A percentile compares a stretch with the other conserved stretches of the same genome.
Conservation (phyloP, 2,329 filamentous ascomycete genomes). For the Magnaporthales sp. region DNA sequence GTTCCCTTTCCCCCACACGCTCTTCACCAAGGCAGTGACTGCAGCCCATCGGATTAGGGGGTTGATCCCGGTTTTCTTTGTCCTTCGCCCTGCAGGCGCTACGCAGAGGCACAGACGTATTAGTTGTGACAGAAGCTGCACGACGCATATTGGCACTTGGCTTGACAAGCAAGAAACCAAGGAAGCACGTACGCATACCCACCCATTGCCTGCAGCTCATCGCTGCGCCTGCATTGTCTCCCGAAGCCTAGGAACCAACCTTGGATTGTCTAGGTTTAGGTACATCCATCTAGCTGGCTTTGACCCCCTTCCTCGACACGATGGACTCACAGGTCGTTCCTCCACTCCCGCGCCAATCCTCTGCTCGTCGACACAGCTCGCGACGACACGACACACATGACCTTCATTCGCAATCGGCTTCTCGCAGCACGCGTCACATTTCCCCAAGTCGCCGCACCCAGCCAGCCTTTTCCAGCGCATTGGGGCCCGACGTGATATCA, state of each 20-base stretch:
- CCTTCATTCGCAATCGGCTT: neutral
- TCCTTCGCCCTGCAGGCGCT: neutral
- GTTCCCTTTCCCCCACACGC: neutral
- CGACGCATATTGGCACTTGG: neutral
- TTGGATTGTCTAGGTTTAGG: neutral
- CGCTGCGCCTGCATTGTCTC: neutral
- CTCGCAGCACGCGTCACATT: conserved; percentile 5
- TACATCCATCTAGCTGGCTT: neutral
- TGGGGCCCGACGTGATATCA: conserved; percentile 57
- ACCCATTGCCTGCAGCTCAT: neutral
- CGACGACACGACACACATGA: neutral
- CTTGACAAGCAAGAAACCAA: neutral
- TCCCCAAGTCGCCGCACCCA: conserved; percentile 11
- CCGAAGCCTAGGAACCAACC: neutral
- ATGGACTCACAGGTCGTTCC: conserved; percentile 2
- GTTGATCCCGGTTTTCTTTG: neutral
- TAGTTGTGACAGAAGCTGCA: neutral
- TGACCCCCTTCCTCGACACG: neutral
- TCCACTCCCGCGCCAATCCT: conserved; percentile 4
- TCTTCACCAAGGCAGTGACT: neutral
- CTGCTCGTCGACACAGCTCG: neutral
- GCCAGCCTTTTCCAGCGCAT: conserved; percentile 31
- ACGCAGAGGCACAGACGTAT: neutral
- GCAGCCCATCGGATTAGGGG: neutral
- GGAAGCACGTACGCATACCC: neutral